These are phyloP conservation scores for Kuraishia molischiana DNA, from an alignment of 805 yeast species.

Conservation along the genomic window DNA sequence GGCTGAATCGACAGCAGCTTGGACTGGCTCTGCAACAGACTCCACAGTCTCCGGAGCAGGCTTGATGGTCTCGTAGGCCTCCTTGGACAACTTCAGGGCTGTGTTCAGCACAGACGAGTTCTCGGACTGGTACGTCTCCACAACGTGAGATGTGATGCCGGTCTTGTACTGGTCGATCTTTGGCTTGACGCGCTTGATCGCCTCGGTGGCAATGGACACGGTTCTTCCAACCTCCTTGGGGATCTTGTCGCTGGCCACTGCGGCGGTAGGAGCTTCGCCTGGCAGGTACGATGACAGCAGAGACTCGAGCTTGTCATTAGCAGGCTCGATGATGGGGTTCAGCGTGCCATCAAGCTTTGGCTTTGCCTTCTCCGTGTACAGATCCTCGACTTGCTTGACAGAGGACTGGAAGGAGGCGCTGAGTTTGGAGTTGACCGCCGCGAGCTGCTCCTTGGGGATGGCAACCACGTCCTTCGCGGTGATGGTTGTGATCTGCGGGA, in stretches of 20 bases:
- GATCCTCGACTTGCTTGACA: neutral
- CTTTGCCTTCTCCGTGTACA: constrained; percentile 5
- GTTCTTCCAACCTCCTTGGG: constrained; percentile 18
- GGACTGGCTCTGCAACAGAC: no score
- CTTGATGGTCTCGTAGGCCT: constrained; percentile 21
- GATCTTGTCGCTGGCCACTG: constrained; percentile 3
- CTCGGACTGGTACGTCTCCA: constrained; percentile 19
- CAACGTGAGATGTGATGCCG: constrained; percentile 17
- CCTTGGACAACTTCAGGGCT: constrained; percentile 24
- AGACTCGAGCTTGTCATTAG: constrained; percentile 20
- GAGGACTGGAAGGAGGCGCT: neutral
- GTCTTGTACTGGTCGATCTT: neutral
- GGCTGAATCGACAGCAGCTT: no score
- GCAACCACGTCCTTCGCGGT: constrained; percentile 9
- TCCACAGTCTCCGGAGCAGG: constrained; percentile 18
- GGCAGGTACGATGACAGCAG: constrained; percentile 18
- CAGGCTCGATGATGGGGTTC: constrained; percentile 17
- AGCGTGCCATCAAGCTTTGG: constrained; percentile 9
- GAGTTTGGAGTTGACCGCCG: neutral
- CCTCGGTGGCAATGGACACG: constrained; percentile 8
- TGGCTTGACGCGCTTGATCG: neutral
- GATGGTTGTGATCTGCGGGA: constrained; percentile 17
- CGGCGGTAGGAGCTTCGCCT: constrained; percentile 6
- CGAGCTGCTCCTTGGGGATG: neutral
- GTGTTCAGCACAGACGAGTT: constrained; percentile 25